phyloP scores from a whole-genome alignment of 164 flowering plant species.

The Vitis labrusca region DNA sequence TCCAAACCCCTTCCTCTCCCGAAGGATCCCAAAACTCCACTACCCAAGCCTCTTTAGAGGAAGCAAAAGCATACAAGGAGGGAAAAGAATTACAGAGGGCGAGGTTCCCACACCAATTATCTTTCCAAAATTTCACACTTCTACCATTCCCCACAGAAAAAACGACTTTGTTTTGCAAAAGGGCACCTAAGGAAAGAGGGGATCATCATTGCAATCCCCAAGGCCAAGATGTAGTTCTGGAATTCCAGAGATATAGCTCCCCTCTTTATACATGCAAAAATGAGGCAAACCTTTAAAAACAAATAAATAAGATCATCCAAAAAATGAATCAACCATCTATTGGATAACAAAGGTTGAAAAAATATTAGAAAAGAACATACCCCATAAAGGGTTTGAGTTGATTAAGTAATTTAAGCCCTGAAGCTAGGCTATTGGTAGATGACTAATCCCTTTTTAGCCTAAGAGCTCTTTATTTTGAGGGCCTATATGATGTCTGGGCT shows the following conservation, averaged over 20 bases:
- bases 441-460: slow-evolving; percentile 60
- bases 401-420: slow-evolving; percentile 98
- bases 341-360: not conserved
- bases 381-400: slow-evolving; percentile 98
- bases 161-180: too few relatives aligned
- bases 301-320: not conserved
- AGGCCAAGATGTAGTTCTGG: slow-evolving; percentile 89
- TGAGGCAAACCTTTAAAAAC: not conserved
- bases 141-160: too few relatives aligned
- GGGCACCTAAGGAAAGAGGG: slow-evolving; percentile 57
- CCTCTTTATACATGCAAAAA: slow-evolving; percentile 42
- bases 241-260: slow-evolving; percentile 88
- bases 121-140: too few relatives aligned
- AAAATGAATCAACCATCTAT: not conserved
- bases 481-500: too few relatives aligned
- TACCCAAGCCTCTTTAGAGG: too few relatives aligned
- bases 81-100: too few relatives aligned
- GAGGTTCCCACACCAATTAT: too few relatives aligned
- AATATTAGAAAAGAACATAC: slow-evolving; percentile 34
- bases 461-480: too few relatives aligned
- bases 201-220: slow-evolving; percentile 98
- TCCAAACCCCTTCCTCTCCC: too few relatives aligned
- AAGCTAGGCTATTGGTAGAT: slow-evolving; percentile 93
- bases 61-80: too few relatives aligned
- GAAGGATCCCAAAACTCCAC: too few relatives aligned